Base-by-base conservation (phyloP, 192 early-diverging fungal species). In the Lobosporangium transversale region DNA sequence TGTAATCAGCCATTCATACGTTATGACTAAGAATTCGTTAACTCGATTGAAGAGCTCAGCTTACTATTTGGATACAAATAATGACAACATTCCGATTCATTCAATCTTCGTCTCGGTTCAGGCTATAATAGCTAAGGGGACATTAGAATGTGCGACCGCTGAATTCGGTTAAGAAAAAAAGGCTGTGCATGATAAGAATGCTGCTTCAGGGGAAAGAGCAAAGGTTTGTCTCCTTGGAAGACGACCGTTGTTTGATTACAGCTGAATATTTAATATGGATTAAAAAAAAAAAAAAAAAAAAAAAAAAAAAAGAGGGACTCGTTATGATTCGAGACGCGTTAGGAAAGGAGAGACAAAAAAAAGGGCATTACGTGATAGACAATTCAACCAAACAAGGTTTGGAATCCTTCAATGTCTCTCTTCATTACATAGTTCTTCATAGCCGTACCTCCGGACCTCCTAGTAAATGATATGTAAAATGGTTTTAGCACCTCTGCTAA, bases 11-110 rank as follows among this genome's bases (percentile, higher is more conserved):
- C 70, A 62, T 37, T 66, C 36, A 32, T 62, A 74, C 11, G 66
- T 50, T 1, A 44, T 55, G 17, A 66, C 23, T 17, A 74, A 12
- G 0, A 62, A 42, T 15, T 52, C 26, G 2, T 58, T 43, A 10
- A 21, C 17, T 24, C 54, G 20, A 26, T 65, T 52, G 32, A 66
- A 60, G 17, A 74, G 62, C 17, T 62, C 71, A 3, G 62, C 71
- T 3, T 57, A 43, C 24, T 75, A 63, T 24, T 66, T 58, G 4
- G 51, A 23, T 33, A 20, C 26, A 37, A 55, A 61, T 1, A 75
- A 58, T 3, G 71, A 66, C 11, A 58, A 51, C 5, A 42, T 10
- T 21, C 71, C 71, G n/a, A 24, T 27, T 63, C 71, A 75, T 49
- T 75, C 63, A 29, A 75, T 42, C 7, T 48, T 75, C 42, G 31